Evolutionary conservation across 139 green algal genomes (phyloP), one percentile per base, ranked within the genome.

Genomic region (Chlamydomonas incerta): DNA sequence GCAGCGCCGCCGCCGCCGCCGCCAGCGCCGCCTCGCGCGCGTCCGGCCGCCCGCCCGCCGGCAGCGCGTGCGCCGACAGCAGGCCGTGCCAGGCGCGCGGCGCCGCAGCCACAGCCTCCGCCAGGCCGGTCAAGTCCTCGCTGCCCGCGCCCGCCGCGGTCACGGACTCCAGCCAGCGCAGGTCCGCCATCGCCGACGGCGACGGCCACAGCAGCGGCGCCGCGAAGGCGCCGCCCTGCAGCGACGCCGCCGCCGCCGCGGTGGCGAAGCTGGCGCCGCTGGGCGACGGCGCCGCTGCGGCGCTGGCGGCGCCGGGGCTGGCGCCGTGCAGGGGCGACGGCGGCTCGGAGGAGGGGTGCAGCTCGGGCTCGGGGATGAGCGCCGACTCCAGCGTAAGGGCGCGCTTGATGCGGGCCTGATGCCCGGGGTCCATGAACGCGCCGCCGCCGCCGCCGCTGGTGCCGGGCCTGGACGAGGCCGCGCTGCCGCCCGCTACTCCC

Each of bases 141-240:
- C 33, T 46, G 15, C 26, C n/a, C 6, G 46, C 72, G 18, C 26
- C 41, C 6, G 8, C 17, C 6, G 41, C 41, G 41, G 41, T 50
- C 41, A 50, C 41, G 41, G 41, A 50, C 31, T 82, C 84, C 26
- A 88, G 75, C 84, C 84, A 88, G 20, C 29, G 31, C n/a, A 87
- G 82, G 63, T 87, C 82, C 1, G 46, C 31, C 28, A 87, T 10
- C 4, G 63, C 58, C 31, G 68, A 31, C 20, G 31, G 41, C 3
- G 60, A 69, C 3, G 82, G 82, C 71, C 72, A 87, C 1, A 57
- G 9, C 3, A 50, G 21, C 13, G n/a, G 28, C n/a, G 65, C 65
- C 3, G 58, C 60, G 0, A 37, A 66, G 0, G 31, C 79, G 31
- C 20, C 47, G 21, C n/a, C 37, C 17, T n/a, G n/a, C n/a, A 14